Evolutionary conservation across 495 filamentous ascomycete species (phyloP).

Genomic region (Aspergillus affinis): DNA sequence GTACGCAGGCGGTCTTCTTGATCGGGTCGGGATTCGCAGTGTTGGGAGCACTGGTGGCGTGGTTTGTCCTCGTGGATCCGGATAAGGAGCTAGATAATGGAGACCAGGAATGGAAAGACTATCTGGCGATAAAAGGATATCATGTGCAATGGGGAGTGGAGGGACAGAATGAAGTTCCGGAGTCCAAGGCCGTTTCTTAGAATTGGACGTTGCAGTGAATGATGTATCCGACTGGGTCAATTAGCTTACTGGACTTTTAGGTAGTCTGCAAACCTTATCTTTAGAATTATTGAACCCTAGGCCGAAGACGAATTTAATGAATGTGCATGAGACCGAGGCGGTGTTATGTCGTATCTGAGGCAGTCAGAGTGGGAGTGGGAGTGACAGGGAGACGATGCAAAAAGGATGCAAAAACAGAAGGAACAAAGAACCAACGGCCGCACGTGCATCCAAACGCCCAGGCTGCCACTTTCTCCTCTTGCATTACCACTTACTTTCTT

Average conservation of each 20-base stretch:
- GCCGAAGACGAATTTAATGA: too few species aligned
- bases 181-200: background rate
- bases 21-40: conserved; percentile 32
- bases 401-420: background rate
- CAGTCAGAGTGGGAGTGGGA: too few species aligned
- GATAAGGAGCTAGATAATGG: conserved; percentile 26
- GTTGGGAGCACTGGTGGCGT: conserved; percentile 22
- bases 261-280: background rate
- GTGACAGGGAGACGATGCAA: background rate
- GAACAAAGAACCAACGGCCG: background rate
- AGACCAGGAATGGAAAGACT: conserved; percentile 29
- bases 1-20: conserved; percentile 30
- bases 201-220: too few species aligned
- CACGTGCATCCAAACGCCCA: background rate
- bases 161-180: background rate
- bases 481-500: background rate
- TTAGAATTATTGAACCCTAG: too few species aligned
- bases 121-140: conserved; percentile 25
- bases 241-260: background rate
- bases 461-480: background rate
- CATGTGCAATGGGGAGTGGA: conserved; percentile 28
- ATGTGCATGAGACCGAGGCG: too few species aligned
- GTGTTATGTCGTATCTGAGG: too few species aligned
- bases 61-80: conserved; percentile 29
- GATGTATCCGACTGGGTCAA: background rate